Evolutionary conservation across 208 protist genomes (phyloP), one percentile per base, ranked within the genome.

Genomic region (Acanthamoeba healyi): DNA sequence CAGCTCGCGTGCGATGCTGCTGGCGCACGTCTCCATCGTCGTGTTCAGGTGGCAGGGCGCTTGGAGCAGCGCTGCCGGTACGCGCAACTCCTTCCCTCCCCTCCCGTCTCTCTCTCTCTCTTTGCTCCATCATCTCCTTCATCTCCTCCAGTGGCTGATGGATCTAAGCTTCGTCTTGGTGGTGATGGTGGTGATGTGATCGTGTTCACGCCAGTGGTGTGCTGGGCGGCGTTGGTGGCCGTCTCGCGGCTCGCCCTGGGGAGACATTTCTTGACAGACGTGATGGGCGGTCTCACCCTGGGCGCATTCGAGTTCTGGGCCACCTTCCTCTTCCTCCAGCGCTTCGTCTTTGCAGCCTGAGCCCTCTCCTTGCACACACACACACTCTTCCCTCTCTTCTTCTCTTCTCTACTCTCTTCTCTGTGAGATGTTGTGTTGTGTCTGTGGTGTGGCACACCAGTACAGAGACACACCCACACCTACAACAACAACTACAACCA

Each of bases 251-350:
- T 88, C 7, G 79, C 79, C 26, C 44, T 88, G 79, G 79, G 79
- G 12, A 88, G 79, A 44, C 79, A 88, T 40, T 88, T 88, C 38
- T 29, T 88, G 22, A 88, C 79, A 88, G 79, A 88, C 61, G 79
- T 88, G 79, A 61, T 88, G 79, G 79, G 79, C 56, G 79, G 79
- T n/a, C 79, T 88, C 49, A 65, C 51, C 7, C 44, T 88, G 44
- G 79, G 79, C 44, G 79, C 79, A 12, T 32, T 54, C 51, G 79
- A 88, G 51, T 88, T 88, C 79, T 88, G 79, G 79, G 79, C 79
- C 46, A 65, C 79, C 40, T 88, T 65, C 32, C 1, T 88, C 51
- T 4, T 88, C 40, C 36, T 88, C 15, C 67, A 77, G 67, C 67
- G 38, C 36, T 77, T 77, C 19, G 34, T 77, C 34, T 77, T 77